Evolutionary conservation across 2,329 filamentous ascomycete genomes (phyloP), one percentile per base, ranked within the genome.

Genomic region (Aureobasidium sp.): DNA sequence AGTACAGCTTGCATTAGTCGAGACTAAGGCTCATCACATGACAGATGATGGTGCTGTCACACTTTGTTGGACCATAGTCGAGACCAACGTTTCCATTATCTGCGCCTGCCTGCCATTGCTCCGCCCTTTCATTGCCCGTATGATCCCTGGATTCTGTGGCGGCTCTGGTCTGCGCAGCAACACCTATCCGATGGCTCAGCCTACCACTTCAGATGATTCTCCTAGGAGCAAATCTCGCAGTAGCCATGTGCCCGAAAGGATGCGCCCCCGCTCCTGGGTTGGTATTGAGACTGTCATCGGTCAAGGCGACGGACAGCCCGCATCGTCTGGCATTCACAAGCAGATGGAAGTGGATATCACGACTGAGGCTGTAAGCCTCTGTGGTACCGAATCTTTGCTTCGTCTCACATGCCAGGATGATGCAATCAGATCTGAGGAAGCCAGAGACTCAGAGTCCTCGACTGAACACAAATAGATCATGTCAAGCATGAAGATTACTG

Each of bases 1-100:
- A 29, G 26, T 2, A 27, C 17, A 29, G 7, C 46, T 48, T 48
- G 34, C 34, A 27, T 36, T n/a, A 3, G 20, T 39, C 12, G 29
- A 9, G 32, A 37, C 26, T 27, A 23, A 34, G 13, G 29, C 51
- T 48, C n/a, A 34, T 7, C n/a, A n/a, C 23, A n/a, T 32, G 3
- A 27, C 41, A 57, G 55, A 62, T 51, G 60, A 52, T 15, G 50
- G 58, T 26, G 61, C 63, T 44, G 62, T 62, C 13, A 55, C 47
- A n/a, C 61, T 63, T 36, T 67, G 67, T 12, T 71, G 68, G 67
- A 69, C 68, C 15, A 59, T 67, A 10, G 59, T 71, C 46, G 70
- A 72, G 57, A 66, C 68, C 12, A 70, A 70, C 56, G 58, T 68
- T 13, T 66, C 66, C 39, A 69, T 70, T 12, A 68, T 72, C 39